Percentiles rank a stretch among this genome's conserved stretches.
phyloP scores from a whole-genome alignment of 805 yeast genomes.

The Saturnispora serradocipensis region DNA sequence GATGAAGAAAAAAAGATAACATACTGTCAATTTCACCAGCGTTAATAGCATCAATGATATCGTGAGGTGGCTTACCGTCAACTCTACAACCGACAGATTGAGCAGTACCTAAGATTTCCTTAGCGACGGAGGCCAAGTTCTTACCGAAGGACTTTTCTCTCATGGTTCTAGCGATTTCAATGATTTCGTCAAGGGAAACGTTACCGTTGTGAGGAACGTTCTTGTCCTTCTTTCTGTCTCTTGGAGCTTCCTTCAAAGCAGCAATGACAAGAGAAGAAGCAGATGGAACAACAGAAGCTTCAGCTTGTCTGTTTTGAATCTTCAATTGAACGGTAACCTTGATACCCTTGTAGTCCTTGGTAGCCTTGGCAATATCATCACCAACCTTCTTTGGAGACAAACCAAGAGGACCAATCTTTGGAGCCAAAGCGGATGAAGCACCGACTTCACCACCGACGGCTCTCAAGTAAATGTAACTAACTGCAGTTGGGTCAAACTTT shows the following conservation, averaged over 20 bases:
- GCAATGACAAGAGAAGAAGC: conserved; percentile 98
- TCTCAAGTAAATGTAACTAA: conserved; percentile 96
- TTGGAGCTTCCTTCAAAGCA: conserved; percentile 98
- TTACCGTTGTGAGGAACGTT: conserved; percentile 99
- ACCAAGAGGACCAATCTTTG: conserved; percentile 99
- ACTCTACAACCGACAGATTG: conserved; percentile 99
- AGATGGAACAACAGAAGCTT: conserved; percentile 97
- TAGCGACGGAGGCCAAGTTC: conserved; percentile 91
- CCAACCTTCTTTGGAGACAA: conserved; percentile 99
- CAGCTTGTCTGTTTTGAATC: conserved; percentile 99
- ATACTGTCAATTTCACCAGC: conserved; percentile 89
- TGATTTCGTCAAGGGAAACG: conserved; percentile 93
- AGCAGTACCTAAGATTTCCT: conserved; percentile 99
- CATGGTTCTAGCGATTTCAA: conserved; percentile 97
- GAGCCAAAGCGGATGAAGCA: conserved; percentile 98
- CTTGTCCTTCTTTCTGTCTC: conserved; percentile 99
- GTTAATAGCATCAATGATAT: conserved; percentile 95
- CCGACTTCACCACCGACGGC: conserved; percentile 99
- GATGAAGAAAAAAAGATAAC: conserved; percentile 15
- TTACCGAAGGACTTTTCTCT: conserved; percentile 96
- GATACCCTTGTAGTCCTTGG: conserved; percentile 98
- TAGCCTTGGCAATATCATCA: conserved; percentile 99
- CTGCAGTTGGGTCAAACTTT: conserved; percentile 98
- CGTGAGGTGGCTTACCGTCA: conserved; percentile 98
- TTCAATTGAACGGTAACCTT: conserved; percentile 97